A percentile compares a stretch with the other conserved stretches of the same genome.
Evolutionary conservation across 2,329 filamentous ascomycete species (phyloP).

Genomic region (Neonectria punicea): DNA sequence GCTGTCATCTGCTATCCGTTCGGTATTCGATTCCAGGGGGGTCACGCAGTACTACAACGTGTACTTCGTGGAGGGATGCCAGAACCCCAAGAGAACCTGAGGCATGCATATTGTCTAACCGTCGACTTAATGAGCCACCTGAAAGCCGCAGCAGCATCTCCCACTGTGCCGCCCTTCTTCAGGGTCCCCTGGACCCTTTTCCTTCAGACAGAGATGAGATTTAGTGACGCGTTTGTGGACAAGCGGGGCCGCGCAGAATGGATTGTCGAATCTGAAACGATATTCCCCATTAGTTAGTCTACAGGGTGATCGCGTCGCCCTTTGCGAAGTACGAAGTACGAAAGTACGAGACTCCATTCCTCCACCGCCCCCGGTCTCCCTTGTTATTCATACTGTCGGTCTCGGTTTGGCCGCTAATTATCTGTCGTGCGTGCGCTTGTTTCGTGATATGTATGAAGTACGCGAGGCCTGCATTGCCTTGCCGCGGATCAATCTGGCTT

Average conservation of each 20-base stretch:
- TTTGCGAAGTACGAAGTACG: slow-evolving; percentile 5
- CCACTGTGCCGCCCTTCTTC: slow-evolving; percentile 15
- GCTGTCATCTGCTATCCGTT: slow-evolving; percentile 20
- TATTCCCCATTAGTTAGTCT: slow-evolving; percentile 25
- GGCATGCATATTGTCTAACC: slow-evolving; percentile 25
- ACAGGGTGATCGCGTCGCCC: slow-evolving; percentile 29
- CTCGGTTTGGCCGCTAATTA: neutral
- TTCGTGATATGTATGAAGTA: slow-evolving; percentile 23
- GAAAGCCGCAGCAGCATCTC: slow-evolving; percentile 32
- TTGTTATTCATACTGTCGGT: slow-evolving; percentile 7
- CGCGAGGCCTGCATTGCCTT: slow-evolving; percentile 8
- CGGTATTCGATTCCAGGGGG: neutral
- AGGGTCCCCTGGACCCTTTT: slow-evolving; percentile 17
- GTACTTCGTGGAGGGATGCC: neutral
- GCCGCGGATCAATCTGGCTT: slow-evolving; percentile 21
- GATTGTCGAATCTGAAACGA: slow-evolving; percentile 37
- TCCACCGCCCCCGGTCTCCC: slow-evolving; percentile 22
- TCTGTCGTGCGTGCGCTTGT: slow-evolving; percentile 37
- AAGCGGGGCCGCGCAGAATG: slow-evolving; percentile 19
- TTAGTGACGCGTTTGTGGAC: slow-evolving; percentile 28
- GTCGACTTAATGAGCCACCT: slow-evolving; percentile 38
- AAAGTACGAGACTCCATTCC: neutral
- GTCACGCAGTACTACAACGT: too few species aligned
- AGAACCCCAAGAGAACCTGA: slow-evolving; percentile 8
- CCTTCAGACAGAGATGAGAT: slow-evolving; percentile 26